These are phyloP conservation scores for Magnaporthiopsis incrustans DNA, from an alignment of 2,329 filamentous ascomycete genomes.

Conservation along the genomic window DNA sequence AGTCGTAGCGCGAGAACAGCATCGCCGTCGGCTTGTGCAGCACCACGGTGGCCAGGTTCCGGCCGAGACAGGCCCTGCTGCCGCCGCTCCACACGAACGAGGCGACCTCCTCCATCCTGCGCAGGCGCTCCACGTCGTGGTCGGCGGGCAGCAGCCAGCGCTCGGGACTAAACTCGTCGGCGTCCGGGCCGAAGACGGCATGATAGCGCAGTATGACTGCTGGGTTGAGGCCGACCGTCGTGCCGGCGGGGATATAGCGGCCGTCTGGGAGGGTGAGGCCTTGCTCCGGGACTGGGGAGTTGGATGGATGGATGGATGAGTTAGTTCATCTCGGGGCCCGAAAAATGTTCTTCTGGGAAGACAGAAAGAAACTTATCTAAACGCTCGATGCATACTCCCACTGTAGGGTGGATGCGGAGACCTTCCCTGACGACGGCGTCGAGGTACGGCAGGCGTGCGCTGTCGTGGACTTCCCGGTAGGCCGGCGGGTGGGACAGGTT, in stretches of 20 bases:
- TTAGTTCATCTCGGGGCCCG: too few species aligned
- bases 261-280: constrained; percentile 4
- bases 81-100: constrained; percentile 41
- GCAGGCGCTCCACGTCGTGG: constrained; percentile 10
- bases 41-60: constrained; percentile 32
- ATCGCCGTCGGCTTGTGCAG: constrained; percentile 23
- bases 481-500: too few species aligned
- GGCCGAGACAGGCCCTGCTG: constrained; percentile 43
- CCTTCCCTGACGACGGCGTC: too few species aligned
- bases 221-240: constrained; percentile 50
- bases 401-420: too few species aligned
- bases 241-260: constrained; percentile 40
- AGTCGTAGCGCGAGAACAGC: too few species aligned
- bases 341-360: too few species aligned
- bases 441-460: too few species aligned
- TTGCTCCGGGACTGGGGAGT: too few species aligned
- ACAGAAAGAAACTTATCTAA: too few species aligned
- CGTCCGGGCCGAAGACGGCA: constrained; percentile 48
- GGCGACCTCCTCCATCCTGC: constrained; percentile 31
- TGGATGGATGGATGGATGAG: too few species aligned
- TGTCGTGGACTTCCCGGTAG: too few species aligned
- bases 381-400: too few species aligned
- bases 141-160: constrained; percentile 31
- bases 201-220: constrained; percentile 51
- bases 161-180: constrained; percentile 48